These are phyloP conservation scores for Penicillium manginii DNA, from an alignment of 495 filamentous ascomycete genomes.

Conservation along the genomic window DNA sequence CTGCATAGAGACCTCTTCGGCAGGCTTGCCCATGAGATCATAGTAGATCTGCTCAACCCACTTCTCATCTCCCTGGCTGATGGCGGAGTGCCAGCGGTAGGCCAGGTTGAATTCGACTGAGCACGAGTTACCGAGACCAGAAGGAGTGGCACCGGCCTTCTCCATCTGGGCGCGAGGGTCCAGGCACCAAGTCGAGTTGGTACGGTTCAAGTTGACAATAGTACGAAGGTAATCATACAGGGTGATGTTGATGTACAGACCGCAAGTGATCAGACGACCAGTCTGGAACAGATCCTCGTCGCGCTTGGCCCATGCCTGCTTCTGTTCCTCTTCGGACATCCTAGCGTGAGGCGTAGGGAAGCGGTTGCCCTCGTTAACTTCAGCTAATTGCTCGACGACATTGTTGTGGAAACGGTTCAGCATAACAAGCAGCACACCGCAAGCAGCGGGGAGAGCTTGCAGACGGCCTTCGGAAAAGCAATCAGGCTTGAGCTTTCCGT, in stretches of 20 bases:
- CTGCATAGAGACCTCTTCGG: slow-evolving; percentile 52
- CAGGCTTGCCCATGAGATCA: slow-evolving; percentile 58
- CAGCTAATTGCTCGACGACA: slow-evolving; percentile 67
- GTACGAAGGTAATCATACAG: slow-evolving; percentile 83
- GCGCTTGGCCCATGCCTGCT: slow-evolving; percentile 69
- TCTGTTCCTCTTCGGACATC: slow-evolving; percentile 51
- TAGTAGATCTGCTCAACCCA: slow-evolving; percentile 66
- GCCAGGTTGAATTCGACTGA: slow-evolving; percentile 74
- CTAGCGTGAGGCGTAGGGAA: slow-evolving; percentile 62
- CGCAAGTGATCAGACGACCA: slow-evolving; percentile 75
- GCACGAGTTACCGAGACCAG: slow-evolving; percentile 72
- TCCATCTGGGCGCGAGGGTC: slow-evolving; percentile 52
- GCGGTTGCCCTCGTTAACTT: slow-evolving; percentile 72
- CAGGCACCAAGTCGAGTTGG: slow-evolving; percentile 77
- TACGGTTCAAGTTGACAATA: slow-evolving; percentile 80
- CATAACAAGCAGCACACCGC: slow-evolving; percentile 60
- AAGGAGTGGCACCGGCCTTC: slow-evolving; percentile 58
- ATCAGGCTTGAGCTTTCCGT: slow-evolving; percentile 62
- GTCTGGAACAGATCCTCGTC: slow-evolving; percentile 88
- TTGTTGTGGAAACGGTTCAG: slow-evolving; percentile 77
- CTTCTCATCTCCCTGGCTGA: slow-evolving; percentile 64
- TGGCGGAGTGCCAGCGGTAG: slow-evolving; percentile 72
- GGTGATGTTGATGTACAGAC: slow-evolving; percentile 84
- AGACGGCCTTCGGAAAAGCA: slow-evolving; percentile 60
- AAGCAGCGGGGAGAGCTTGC: slow-evolving; percentile 59